Conservation (phyloP, 768 basidiomycete genomes). For the Amanita polypyramis region DNA sequence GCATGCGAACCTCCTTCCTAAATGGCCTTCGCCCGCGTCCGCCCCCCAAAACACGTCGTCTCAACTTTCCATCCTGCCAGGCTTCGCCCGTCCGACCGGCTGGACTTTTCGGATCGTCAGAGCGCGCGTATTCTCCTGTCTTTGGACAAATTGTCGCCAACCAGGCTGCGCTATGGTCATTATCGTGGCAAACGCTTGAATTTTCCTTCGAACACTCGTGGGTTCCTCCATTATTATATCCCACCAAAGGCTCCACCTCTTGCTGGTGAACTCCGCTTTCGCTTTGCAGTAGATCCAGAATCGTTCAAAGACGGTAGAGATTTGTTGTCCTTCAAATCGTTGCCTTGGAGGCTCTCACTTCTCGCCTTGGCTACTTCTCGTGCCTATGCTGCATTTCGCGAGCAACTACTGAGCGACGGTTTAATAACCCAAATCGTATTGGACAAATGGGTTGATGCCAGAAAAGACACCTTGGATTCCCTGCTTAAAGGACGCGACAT, state of each 20-base stretch:
- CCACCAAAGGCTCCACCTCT: conserved; percentile 3
- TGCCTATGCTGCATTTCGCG: not conserved
- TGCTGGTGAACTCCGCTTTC: conserved; percentile 8
- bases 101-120: not conserved
- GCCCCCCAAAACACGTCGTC: not conserved
- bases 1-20: conserved; percentile 1
- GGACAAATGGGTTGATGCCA: not conserved
- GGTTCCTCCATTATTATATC: conserved; percentile 9
- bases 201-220: conserved; percentile 7
- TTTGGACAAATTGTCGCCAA: not conserved
- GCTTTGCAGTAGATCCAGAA: not conserved
- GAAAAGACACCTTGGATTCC: not conserved
- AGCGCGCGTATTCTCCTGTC: not conserved
- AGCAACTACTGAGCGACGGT: not conserved
- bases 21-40: not conserved
- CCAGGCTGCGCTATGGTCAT: not conserved
- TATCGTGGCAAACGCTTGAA: not conserved
- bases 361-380: not conserved
- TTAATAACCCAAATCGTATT: not conserved
- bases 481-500: not conserved
- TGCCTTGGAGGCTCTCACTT: not conserved
- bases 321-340: not conserved
- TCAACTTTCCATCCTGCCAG: not conserved
- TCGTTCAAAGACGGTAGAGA: not conserved
- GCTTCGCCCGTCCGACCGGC: not conserved